These are phyloP conservation scores for Ogataea polymorpha DNA, from an alignment of 805 yeast genomes.

Conservation along the genomic window DNA sequence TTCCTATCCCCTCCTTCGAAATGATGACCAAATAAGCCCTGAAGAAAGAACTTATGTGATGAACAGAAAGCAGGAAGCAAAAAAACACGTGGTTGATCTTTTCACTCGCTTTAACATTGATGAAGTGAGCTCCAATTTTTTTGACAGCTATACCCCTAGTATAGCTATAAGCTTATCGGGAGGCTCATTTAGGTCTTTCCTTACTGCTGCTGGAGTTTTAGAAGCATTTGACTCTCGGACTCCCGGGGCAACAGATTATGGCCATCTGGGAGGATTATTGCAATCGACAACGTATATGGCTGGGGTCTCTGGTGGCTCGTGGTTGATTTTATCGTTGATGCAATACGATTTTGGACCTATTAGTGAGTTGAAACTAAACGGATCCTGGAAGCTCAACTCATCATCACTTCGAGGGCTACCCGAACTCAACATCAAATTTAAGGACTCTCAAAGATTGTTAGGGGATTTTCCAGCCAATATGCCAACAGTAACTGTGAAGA, in stretches of 20 bases:
- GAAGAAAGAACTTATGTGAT: constrained; percentile 12
- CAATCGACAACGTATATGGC: constrained; percentile 56
- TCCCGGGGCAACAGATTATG: constrained; percentile 28
- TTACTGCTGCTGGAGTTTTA: constrained; percentile 54
- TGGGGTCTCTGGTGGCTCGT: constrained; percentile 72
- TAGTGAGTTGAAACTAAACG: constrained; percentile 22
- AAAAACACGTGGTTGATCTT: constrained; percentile 5
- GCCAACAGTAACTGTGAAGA: constrained; percentile 10
- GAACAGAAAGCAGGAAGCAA: constrained; percentile 4
- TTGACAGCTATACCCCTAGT: constrained; percentile 10
- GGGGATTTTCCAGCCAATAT: neutral
- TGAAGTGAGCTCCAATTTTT: constrained; percentile 4
- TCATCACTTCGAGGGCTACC: constrained; percentile 59
- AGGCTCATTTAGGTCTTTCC: constrained; percentile 59
- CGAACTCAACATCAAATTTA: constrained; percentile 40
- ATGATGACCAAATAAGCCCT: constrained; percentile 12
- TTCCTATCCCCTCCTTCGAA: constrained; percentile 8
- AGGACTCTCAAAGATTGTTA: constrained; percentile 2
- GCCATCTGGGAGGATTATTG: constrained; percentile 48
- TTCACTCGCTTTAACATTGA: constrained; percentile 14
- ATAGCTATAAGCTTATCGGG: constrained; percentile 47
- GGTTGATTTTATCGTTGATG: constrained; percentile 55
- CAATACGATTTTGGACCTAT: constrained; percentile 38
- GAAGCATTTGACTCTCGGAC: constrained; percentile 50
- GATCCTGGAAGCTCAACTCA: constrained; percentile 42